phyloP scores from a whole-genome alignment of 2,329 filamentous ascomycete species.

The Diaporthe vexans region DNA sequence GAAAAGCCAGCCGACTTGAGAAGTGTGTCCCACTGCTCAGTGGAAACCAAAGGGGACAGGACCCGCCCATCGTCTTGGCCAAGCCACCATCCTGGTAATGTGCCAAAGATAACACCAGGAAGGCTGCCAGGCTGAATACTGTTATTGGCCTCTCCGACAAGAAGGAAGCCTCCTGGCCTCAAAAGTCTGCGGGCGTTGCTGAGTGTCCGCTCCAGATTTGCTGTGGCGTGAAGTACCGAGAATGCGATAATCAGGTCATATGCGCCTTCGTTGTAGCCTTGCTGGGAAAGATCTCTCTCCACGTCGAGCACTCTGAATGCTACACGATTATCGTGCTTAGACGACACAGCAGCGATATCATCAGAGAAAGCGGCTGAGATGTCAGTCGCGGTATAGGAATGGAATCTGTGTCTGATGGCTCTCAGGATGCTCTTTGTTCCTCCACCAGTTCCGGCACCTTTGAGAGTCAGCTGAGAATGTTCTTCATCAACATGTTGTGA shows the following conservation, averaged over 20 bases:
- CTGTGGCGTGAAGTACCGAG: slow-evolving; percentile 50
- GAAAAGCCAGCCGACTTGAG: slow-evolving; percentile 23
- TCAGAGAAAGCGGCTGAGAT: slow-evolving; percentile 55
- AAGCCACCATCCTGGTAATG: slow-evolving; percentile 39
- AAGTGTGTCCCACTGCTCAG: not conserved
- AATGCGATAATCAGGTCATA: slow-evolving; percentile 52
- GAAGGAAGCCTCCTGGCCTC: slow-evolving; percentile 54
- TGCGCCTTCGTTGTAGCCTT: slow-evolving; percentile 49
- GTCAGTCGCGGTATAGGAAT: slow-evolving; percentile 60
- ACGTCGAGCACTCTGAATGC: slow-evolving; percentile 45
- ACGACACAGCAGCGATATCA: slow-evolving; percentile 39
- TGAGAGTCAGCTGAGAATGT: slow-evolving; percentile 20
- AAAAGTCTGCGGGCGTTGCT: slow-evolving; percentile 48
- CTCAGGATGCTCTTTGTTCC: slow-evolving; percentile 54
- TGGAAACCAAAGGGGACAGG: slow-evolving; percentile 19
- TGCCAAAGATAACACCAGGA: slow-evolving; percentile 26
- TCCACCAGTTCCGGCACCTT: slow-evolving; percentile 56
- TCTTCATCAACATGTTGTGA: not conserved
- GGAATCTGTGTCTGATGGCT: slow-evolving; percentile 47
- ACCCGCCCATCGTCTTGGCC: slow-evolving; percentile 12
- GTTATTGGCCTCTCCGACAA: slow-evolving; percentile 39
- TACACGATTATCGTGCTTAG: not conserved
- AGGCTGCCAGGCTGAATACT: not conserved
- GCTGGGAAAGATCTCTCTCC: slow-evolving; percentile 45
- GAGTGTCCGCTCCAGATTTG: slow-evolving; percentile 44